Conservation (phyloP, 225 moss, liverwort and hornwort species). For the Polytrichum formosum region DNA sequence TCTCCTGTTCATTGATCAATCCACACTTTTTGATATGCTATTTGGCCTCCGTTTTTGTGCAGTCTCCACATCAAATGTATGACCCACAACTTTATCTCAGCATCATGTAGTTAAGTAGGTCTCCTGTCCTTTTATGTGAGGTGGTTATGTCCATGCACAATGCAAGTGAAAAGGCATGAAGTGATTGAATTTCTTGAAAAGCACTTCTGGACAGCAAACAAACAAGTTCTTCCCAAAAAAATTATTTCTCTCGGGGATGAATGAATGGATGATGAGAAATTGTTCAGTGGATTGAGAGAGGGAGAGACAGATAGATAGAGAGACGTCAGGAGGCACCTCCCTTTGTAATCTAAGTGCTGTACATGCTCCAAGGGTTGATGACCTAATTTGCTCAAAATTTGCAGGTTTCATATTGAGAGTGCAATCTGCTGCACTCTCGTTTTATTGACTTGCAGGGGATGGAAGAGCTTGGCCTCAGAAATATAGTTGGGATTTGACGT, state of each 20-base stretch:
- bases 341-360: neutral
- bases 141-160: neutral
- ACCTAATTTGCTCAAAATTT: neutral
- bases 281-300: neutral
- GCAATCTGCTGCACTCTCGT: neutral
- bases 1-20: too few relatives aligned
- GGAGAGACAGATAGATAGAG: constrained; percentile 1
- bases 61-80: too few relatives aligned
- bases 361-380: neutral
- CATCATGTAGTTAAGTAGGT: neutral
- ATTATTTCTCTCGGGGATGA: neutral
- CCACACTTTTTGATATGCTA: too few relatives aligned
- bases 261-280: constrained; percentile 1
- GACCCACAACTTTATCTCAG: neutral
- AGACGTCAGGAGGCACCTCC: constrained; percentile 29
- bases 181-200: neutral
- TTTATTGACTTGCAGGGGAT: neutral
- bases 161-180: neutral
- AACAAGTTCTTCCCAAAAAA: neutral
- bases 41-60: too few relatives aligned
- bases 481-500: neutral
- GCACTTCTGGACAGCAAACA: neutral
- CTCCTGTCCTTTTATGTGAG: neutral
- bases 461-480: neutral
- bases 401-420: too few relatives aligned